Base-by-base conservation (phyloP, 257 asterid genomes). In the Ehretia macrophylla region DNA sequence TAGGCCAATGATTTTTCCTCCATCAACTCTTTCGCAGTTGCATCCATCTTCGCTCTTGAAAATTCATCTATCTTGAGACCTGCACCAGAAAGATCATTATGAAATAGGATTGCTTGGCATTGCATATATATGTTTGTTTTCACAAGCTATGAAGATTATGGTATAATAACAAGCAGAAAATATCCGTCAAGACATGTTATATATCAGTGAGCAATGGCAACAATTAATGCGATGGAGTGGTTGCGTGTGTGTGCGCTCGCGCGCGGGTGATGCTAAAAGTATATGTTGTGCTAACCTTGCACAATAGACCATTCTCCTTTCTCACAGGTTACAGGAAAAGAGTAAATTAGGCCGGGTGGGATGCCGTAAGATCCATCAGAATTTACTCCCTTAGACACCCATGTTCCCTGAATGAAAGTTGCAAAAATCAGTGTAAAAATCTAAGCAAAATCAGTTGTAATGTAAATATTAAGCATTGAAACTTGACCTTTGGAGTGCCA, bases 311-410 rank as follows among this genome's bases (percentile, higher is more conserved):
- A 87, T 55, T 84, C 81, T 69, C 96, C 97, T 32, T 83, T 85
- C 44, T 83, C 67, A 55, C 96, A 90, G 56, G 86, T 81, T 32
- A 90, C 95, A 0, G 97, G 97, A 68, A 81, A 90, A 14, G 95
- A 90, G 72, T 87, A 90, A 17, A 90, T 70, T 45, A 90, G 68
- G 58, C 90, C 97, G 1, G 77, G 58, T 14, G 82, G 90, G 10
- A 90, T 40, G 17, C 90, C 90, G 54, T 90, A 90, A 4, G 97
- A 86, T 40, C 96, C 97, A 83, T 90, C 93, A 10, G 96, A 90
- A 21, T 35, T 79, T 11, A 87, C 96, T 51, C 96, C 97, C 96
- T 84, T 90, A 12, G 97, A 90, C 47, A 90, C 95, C 88, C 93
- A 90, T 50, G 73, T 77, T 21, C 86, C 95, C 97, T 90, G 60